Evolutionary conservation across 129 eudicot genomes (phyloP).

Genomic region (Helichrysum umbraculigerum): DNA sequence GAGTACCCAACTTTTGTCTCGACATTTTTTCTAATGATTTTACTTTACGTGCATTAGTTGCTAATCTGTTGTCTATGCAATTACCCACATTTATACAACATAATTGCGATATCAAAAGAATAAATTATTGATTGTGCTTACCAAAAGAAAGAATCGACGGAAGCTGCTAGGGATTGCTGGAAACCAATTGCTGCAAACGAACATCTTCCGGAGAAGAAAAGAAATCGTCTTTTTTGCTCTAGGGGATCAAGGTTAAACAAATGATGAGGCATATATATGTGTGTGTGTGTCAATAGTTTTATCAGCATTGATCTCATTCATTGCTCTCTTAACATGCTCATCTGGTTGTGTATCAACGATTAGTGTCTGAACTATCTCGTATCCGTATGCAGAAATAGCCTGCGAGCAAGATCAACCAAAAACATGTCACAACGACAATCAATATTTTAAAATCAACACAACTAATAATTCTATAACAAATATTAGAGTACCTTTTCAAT

Average conservation of each 20-base stretch:
- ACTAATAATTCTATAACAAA: background rate
- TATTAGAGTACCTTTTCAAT: slow-evolving; percentile 59
- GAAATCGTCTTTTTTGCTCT: too few species aligned
- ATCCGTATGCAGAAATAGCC: slow-evolving; percentile 92
- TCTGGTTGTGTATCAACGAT: slow-evolving; percentile 91
- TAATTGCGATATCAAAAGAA: too few species aligned
- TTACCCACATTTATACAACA: too few species aligned
- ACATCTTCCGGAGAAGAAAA: too few species aligned
- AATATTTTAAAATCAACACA: background rate
- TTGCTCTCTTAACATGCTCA: slow-evolving; percentile 90
- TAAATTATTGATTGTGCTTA: too few species aligned
- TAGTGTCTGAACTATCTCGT: slow-evolving; percentile 80
- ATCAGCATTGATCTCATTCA: slow-evolving; percentile 98
- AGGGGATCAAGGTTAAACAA: background rate
- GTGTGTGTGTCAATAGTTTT: slow-evolving; percentile 9
- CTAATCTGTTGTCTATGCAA: too few species aligned
- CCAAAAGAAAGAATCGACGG: too few species aligned
- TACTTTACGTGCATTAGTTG: too few species aligned
- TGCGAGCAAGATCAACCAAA: slow-evolving; percentile 34
- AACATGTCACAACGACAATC: slow-evolving; percentile 9
- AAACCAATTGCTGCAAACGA: too few species aligned
- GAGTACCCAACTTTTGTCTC: too few species aligned
- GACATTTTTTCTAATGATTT: too few species aligned
- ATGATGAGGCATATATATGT: background rate
- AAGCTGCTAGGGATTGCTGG: too few species aligned